These are phyloP conservation scores for Papiliotrema terrestris DNA, from an alignment of 1,284 basidiomycete genomes.

Conservation along the genomic window DNA sequence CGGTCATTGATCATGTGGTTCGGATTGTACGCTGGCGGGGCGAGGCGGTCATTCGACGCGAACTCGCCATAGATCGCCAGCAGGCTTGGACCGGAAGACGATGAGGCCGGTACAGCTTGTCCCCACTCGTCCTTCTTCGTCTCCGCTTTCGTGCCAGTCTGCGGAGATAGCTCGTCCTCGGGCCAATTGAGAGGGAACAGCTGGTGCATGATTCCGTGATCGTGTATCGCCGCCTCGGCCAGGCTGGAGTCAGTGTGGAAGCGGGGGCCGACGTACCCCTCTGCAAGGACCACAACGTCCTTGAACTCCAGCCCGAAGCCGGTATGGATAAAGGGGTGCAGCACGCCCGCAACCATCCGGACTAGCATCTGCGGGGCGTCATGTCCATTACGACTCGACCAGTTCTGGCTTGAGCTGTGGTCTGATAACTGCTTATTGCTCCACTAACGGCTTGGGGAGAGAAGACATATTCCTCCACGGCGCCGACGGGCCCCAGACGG, in stretches of 20 bases:
- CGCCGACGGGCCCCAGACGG: conserved; percentile 50
- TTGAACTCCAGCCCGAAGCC: conserved; percentile 65
- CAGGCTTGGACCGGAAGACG: conserved; percentile 11
- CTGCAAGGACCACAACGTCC: conserved; percentile 57
- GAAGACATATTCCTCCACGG: conserved; percentile 59
- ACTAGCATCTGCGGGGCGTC: conserved; percentile 57
- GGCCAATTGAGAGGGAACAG: conserved; percentile 26
- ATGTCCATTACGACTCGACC: conserved; percentile 48
- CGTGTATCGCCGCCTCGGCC: conserved; percentile 57
- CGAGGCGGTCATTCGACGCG: conserved; percentile 30
- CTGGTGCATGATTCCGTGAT: background rate
- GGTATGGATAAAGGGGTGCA: conserved; percentile 61
- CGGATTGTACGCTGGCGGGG: conserved; percentile 58
- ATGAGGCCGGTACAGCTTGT: background rate
- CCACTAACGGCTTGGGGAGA: conserved; percentile 40
- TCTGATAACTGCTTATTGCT: background rate
- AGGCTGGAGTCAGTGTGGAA: conserved; percentile 39
- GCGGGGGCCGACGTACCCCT: conserved; percentile 46
- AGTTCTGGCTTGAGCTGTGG: conserved; percentile 8
- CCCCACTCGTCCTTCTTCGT: background rate
- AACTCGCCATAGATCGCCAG: conserved; percentile 34
- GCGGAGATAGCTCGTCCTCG: background rate
- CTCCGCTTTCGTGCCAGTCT: background rate
- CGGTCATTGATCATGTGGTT: conserved; percentile 53
- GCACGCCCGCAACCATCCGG: conserved; percentile 55